Base-by-base conservation (phyloP, 495 filamentous ascomycete genomes). In the Xylona heveae region DNA sequence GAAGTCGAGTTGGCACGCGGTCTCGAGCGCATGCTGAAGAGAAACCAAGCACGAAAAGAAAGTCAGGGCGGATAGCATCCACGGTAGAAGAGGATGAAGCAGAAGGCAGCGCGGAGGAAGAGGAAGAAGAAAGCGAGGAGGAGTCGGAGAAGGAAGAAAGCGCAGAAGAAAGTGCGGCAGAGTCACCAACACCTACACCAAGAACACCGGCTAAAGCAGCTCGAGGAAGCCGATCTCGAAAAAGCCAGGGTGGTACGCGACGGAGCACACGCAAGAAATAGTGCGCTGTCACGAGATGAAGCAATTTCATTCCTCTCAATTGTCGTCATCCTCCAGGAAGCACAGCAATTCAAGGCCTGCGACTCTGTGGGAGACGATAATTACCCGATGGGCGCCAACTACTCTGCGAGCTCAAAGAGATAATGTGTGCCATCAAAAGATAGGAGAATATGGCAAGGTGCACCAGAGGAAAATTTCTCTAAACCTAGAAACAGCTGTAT, bases 1-100 rank as follows among this genome's bases (percentile, higher is more conserved):
- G 21, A 53, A 48, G 24, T n/a, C n/a, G n/a, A n/a, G n/a, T n/a
- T n/a, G 42, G 47, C 23, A 55, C 54, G 34, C 55, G 57, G 5
- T 52, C 55, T 12, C 53, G 48, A 25, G 55, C 51, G 4, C 41
- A 45, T 29, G 36, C 42, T 4, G 27, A 26, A 25, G 37, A 38
- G 28, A 44, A 42, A 24, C 24, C 18, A 0, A 42, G 40, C 38
- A 42, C 2, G 33, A 4, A 15, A 9, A 14, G 13, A 42, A 47
- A 8, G 37, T 33, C 23, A 49, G 48, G 24, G 47, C 40, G 17
- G 54, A 43, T 4, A 39, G 31, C 12, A 41, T 38, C 13, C 42
- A 53, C 1, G 45, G 40, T 50, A 24, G 45, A 42, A 17, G 40
- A 52, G 30, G 41, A 43, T 34, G 44, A 19, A 6, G 42, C 39